phyloP scores from a whole-genome alignment of 805 yeast species.

The Schizosaccharomyces octosporus region DNA sequence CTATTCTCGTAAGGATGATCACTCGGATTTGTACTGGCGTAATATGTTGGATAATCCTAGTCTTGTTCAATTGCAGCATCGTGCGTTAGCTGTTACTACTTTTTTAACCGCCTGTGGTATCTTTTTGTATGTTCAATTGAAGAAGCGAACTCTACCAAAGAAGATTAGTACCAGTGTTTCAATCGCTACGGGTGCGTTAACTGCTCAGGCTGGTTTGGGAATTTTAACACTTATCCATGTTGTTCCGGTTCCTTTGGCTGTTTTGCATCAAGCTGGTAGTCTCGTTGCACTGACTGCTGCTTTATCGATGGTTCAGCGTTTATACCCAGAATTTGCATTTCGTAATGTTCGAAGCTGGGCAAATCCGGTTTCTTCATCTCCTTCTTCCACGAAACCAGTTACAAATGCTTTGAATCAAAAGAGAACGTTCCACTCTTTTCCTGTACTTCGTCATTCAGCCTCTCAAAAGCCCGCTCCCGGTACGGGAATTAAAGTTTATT shows the following conservation, averaged over 20 bases:
- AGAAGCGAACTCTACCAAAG: conserved; percentile 37
- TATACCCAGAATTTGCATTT: conserved; percentile 17
- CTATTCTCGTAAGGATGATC: conserved; percentile 41
- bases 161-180: conserved; percentile 32
- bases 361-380: neutral
- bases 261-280: conserved; percentile 94
- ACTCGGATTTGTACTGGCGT: conserved; percentile 68
- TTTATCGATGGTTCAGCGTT: conserved; percentile 32
- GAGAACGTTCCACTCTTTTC: neutral
- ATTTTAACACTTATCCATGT: conserved; percentile 62
- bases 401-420: neutral
- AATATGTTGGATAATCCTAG: conserved; percentile 85
- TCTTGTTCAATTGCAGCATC: conserved; percentile 78
- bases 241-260: conserved; percentile 82
- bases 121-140: conserved; percentile 18
- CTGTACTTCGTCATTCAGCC: neutral
- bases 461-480: neutral
- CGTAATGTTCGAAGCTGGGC: neutral
- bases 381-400: neutral
- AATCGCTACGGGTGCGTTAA: conserved; percentile 57
- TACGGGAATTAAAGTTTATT: conserved; percentile 42
- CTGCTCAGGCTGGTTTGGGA: conserved; percentile 67
- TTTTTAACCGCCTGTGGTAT: conserved; percentile 33
- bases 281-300: conserved; percentile 63
- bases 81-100: conserved; percentile 62